These are phyloP conservation scores for Coemansia sp. DNA, from an alignment of 192 early-diverging fungal genomes.

Conservation along the genomic window DNA sequence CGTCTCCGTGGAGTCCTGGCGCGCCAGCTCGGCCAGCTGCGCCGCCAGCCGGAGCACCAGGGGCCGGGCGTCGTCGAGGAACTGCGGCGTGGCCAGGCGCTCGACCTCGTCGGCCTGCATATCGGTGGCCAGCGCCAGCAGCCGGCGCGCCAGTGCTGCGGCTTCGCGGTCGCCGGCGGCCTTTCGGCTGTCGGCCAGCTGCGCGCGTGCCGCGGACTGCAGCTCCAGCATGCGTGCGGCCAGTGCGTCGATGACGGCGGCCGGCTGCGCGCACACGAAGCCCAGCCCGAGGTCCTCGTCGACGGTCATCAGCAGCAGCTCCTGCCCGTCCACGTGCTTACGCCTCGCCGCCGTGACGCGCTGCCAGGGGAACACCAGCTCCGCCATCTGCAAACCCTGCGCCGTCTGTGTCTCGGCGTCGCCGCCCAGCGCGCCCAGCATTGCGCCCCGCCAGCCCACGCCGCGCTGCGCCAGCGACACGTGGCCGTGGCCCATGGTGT, in stretches of 20 bases:
- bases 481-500: slow-evolving; percentile 37
- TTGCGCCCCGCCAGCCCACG: slow-evolving; percentile 22
- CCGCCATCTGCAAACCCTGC: neutral
- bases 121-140: neutral
- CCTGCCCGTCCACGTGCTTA: slow-evolving; percentile 28
- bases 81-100: no score
- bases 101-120: no score
- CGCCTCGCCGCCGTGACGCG: slow-evolving; percentile 23
- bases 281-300: slow-evolving; percentile 44
- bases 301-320: slow-evolving; percentile 33
- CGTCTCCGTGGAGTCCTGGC: slow-evolving; percentile 15
- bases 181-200: no score
- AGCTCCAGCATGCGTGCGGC: no score
- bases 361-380: slow-evolving; percentile 35
- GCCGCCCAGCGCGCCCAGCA: neutral
- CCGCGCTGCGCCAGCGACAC: slow-evolving; percentile 9
- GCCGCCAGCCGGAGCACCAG: neutral
- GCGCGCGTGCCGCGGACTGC: no score
- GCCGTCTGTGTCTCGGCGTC: no score
- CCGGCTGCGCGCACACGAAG: neutral
- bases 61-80: neutral
- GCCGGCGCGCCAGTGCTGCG: neutral
- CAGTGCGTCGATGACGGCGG: neutral
- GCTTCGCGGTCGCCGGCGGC: neutral
- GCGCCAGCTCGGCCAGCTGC: slow-evolving; percentile 6